Base-by-base conservation (phyloP, 208 protist species). In the Wallacemonas sp. region DNA sequence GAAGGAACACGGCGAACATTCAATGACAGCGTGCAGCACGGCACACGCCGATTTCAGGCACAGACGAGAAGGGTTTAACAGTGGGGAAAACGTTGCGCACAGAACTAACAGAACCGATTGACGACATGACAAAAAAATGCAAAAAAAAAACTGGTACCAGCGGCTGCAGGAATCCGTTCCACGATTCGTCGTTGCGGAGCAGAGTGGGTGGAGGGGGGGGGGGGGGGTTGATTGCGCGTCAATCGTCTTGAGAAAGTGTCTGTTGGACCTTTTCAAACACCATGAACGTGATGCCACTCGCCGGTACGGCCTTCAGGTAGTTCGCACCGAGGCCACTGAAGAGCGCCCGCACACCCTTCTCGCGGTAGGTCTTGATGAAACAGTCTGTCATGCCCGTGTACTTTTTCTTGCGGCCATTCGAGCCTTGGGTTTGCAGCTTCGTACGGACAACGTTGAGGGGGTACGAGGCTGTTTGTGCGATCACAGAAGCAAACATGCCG, bases 401-500 rank as follows among this genome's bases (percentile, higher is more conserved):
- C 58, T 82, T 74, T 30, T 83, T 76, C 41, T 68, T 71, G 0
- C 93, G 70, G 5, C 90, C 93, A 67, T 93, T 95, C 15, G 81
- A 80, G 1, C 93, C 93, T 41, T 97, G 93, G 28, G 90, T 94
- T 59, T 97, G 93, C 59, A 97, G 61, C 12, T 89, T 83, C 1
- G 90, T 95, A 17, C 93, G 93, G 2, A 97, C 86, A 0, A 97
- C 86, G 47, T 95, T 95, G 6, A 97, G 72, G 2, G 93, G 93
- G 73, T 97, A 97, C 15, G 93, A 93, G 4, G 89, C 78, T 2
- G 89, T 95, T 70, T 97, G 93, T 14, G 93, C 88, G 14, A 96
- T 62, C 8, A 77, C 84, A 2, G 90, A 96, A 51, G 82, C 83
- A 1, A 87, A 61, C 86, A 93, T 93, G 33, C 88, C 89, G 1